A percentile compares a stretch with the other conserved stretches of the same genome.
phyloP scores from a whole-genome alignment of 306 rosid genomes.

The Inga oerstediana region DNA sequence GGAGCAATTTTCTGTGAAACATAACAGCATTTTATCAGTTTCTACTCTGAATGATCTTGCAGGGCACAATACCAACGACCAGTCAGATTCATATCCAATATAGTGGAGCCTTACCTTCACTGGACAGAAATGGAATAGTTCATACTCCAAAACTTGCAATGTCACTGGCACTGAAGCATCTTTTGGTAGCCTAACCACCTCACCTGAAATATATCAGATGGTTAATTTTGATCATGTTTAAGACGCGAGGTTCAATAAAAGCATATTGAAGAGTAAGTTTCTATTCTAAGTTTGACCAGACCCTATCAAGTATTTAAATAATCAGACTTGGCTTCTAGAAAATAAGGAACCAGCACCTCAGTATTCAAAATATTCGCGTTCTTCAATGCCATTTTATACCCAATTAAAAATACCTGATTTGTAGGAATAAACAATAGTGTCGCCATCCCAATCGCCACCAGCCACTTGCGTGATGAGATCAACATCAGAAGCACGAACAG shows the following conservation, averaged over 20 bases:
- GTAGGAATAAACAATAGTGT: constrained; percentile 59
- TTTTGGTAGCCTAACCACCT: constrained; percentile 69
- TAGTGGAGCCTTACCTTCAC: constrained; percentile 51
- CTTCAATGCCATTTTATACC: no score
- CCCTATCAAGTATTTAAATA: not conserved
- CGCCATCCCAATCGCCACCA: constrained; percentile 78
- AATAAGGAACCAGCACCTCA: no score
- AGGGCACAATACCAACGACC: not conserved
- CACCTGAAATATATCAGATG: constrained; percentile 51
- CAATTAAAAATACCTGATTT: constrained; percentile 59
- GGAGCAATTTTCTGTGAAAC: constrained; percentile 58
- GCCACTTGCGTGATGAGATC: constrained; percentile 69
- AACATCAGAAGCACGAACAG: constrained; percentile 71
- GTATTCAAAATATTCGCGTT: not conserved
- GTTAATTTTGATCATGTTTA: not conserved
- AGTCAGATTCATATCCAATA: not conserved
- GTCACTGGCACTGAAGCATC: constrained; percentile 84
- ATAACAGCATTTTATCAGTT: constrained; percentile 10
- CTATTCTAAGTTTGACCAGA: not conserved
- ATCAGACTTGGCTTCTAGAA: not conserved
- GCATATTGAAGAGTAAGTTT: not conserved
- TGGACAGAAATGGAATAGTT: constrained; percentile 87
- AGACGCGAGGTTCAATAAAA: not conserved
- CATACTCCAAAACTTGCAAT: constrained; percentile 77
- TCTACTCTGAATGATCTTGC: not conserved